phyloP scores from a whole-genome alignment of 768 basidiomycete species.

The Kwoniella heveanensis region DNA sequence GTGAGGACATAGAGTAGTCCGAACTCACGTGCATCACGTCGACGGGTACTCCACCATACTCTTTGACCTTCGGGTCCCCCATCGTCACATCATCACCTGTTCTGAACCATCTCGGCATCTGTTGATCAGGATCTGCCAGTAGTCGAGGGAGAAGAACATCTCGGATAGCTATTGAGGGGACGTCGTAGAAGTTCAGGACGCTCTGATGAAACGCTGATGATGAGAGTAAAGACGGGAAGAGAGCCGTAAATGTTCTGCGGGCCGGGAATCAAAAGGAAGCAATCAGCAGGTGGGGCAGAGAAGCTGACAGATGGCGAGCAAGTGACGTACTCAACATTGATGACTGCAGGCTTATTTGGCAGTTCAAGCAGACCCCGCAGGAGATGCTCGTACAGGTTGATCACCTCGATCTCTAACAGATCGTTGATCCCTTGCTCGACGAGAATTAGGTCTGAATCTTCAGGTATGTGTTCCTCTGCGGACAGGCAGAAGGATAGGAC shows the following conservation, averaged over 20 bases:
- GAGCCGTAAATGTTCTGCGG: constrained; percentile 47
- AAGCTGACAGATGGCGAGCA: neutral
- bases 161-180: constrained; percentile 43
- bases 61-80: constrained; percentile 37
- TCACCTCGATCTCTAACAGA: constrained; percentile 31
- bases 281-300: neutral
- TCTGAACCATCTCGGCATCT: constrained; percentile 47
- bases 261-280: neutral
- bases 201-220: constrained; percentile 48
- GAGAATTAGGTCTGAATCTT: constrained; percentile 43
- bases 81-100: constrained; percentile 30
- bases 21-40: constrained; percentile 50
- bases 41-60: constrained; percentile 41
- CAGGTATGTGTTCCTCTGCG: constrained; percentile 47
- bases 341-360: constrained; percentile 40
- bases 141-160: constrained; percentile 42
- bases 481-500: neutral
- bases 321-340: constrained; percentile 48
- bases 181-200: constrained; percentile 44
- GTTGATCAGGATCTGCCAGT: constrained; percentile 32
- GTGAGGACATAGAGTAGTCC: no score
- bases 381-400: constrained; percentile 39
- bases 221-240: constrained; percentile 43
- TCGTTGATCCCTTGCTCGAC: constrained; percentile 51
- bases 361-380: constrained; percentile 37